Evolutionary conservation across 2,329 filamentous ascomycete species (phyloP), one percentile per base, ranked within the genome.

Genomic region (Hypomyces perniciosus): DNA sequence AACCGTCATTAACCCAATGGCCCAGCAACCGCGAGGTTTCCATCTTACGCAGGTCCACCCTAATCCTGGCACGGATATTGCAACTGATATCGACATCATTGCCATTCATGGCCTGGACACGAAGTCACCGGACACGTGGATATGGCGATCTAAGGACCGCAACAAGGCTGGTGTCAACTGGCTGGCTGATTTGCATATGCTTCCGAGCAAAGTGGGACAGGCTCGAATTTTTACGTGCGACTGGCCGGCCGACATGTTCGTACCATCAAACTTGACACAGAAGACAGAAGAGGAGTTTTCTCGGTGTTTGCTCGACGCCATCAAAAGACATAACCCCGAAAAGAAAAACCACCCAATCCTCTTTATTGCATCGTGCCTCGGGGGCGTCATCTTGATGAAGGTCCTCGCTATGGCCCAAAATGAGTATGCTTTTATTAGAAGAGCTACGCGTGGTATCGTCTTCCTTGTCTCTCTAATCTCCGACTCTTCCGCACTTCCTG

Each of bases 361-460:
- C 44, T 67, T 67, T 50, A 60, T 67, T 38, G 63, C 64, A 2
- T 67, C 64, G 13, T 67, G 61, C 52, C 60, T 67, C n/a, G 63
- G 65, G 1, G 65, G 64, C 8, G 59, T 65, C 40, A 58, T 65
- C 52, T 48, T 66, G 31, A 57, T 57, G 8, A 57, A 63, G 54
- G 62, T 64, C 38, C 62, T 66, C 10, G 52, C 59, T 6, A 46
- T 43, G 13, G 57, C 57, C 10, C 28, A 42, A 38, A 34, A 49
- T 20, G 54, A 59, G 8, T 61, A 61, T 30, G 6, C 8, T 31
- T 38, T 47, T n/a, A 5, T 64, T 7, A 46, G 47, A 37, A 50
- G 6, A 46, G 56, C 58, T 7, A 61, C 61, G 5, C 54, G 54
- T 8, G 58, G 56, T 4, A 54, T 65, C 33, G 30, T 65, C 26